Conservation (phyloP, 2,329 filamentous ascomycete species). For the Colletotrichum agaves region DNA sequence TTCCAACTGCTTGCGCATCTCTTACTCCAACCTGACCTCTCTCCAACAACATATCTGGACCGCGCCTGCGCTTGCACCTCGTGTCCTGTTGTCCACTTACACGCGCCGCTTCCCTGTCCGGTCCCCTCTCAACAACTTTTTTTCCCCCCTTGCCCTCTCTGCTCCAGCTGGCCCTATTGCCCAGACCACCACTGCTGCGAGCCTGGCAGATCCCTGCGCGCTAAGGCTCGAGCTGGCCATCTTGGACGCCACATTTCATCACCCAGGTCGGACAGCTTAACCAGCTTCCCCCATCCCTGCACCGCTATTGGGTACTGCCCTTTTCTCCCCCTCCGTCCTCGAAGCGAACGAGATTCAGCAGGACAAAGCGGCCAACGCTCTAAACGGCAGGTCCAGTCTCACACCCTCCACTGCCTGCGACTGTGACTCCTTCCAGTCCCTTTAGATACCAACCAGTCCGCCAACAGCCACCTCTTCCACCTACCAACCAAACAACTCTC, state of each 20-base stretch:
- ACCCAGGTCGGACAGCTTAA: conserved; percentile 31
- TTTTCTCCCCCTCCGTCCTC: not conserved
- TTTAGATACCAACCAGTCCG: conserved; percentile 3
- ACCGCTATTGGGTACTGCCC: conserved; percentile 26
- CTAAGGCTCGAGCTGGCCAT: conserved; percentile 32
- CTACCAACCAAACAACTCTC: not conserved
- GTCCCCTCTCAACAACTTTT: conserved; percentile 35
- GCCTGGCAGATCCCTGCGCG: conserved; percentile 33
- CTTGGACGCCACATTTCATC: conserved; percentile 35
- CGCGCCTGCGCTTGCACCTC: not conserved
- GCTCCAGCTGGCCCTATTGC: not conserved
- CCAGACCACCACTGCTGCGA: conserved; percentile 23
- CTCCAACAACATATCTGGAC: not conserved
- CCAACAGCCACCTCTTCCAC: conserved; percentile 16
- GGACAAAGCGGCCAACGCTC: conserved; percentile 29
- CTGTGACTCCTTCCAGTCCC: conserved; percentile 21
- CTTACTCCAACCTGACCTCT: too few species aligned
- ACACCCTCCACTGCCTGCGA: conserved; percentile 15
- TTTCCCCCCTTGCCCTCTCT: conserved; percentile 10
- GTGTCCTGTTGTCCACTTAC: conserved; percentile 24
- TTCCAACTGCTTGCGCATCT: too few species aligned
- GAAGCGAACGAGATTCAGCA: conserved; percentile 27
- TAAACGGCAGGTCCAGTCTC: conserved; percentile 27
- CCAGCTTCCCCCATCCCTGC: conserved; percentile 35
- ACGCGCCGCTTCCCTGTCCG: conserved; percentile 26